Evolutionary conservation across 352 stramenopile genomes (phyloP).

Genomic region (Peronospora destructor): DNA sequence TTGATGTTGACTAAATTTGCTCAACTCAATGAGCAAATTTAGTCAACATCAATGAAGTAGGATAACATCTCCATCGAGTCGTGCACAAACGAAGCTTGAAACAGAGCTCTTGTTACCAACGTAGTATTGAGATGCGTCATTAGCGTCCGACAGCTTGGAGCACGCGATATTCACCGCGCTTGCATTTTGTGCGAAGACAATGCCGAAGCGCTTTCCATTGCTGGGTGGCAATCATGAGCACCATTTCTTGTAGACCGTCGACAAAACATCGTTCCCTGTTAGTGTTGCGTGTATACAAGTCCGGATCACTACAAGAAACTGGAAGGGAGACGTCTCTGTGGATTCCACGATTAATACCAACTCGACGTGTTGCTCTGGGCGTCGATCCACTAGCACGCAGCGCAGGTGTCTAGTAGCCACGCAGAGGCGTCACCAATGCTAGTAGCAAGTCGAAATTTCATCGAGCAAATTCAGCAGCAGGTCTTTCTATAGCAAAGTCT

Average conservation of each 20-base stretch:
- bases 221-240: slow-evolving; percentile 12
- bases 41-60: too few species aligned
- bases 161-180: slow-evolving; percentile 13
- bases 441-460: slow-evolving; percentile 23
- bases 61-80: too few species aligned
- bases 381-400: slow-evolving; percentile 16
- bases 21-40: too few species aligned
- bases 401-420: slow-evolving; percentile 13
- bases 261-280: slow-evolving; percentile 23
- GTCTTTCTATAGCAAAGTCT: too few species aligned
- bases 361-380: slow-evolving; percentile 9
- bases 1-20: too few species aligned
- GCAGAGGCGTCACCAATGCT: slow-evolving; percentile 12
- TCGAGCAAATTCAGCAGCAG: too few species aligned
- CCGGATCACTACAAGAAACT: slow-evolving; percentile 14
- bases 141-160: slow-evolving; percentile 5
- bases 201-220: slow-evolving; percentile 18
- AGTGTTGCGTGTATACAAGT: slow-evolving; percentile 24
- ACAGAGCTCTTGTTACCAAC: neutral
- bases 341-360: slow-evolving; percentile 13
- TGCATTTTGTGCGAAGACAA: slow-evolving; percentile 7
- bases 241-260: slow-evolving; percentile 18
- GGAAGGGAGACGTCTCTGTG: slow-evolving; percentile 11
- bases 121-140: neutral
- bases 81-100: too few species aligned